Conservation (phyloP, 139 green algal species). For the Chlamydomonas sp. region DNA sequence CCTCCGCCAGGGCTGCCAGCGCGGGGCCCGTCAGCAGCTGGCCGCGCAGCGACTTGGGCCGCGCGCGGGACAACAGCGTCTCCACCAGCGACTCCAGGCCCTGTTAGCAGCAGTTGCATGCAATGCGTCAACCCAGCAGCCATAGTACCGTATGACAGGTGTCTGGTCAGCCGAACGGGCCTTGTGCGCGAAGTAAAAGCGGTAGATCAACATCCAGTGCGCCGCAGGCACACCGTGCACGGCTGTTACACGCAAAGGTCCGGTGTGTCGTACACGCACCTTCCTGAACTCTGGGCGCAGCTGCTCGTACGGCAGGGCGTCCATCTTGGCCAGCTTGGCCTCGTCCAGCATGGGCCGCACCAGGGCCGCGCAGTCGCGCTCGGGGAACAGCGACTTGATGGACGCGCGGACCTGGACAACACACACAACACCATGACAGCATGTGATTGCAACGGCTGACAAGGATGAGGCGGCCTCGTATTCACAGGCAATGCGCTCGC, state of each 20-base stretch:
- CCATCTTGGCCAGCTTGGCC: conserved; percentile 77
- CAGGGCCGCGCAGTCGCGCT: conserved; percentile 90
- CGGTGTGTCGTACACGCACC: conserved; percentile 27
- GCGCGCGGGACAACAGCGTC: conserved; percentile 59
- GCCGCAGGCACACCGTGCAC: too few species aligned
- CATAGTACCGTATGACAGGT: too few species aligned
- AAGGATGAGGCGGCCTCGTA: too few species aligned
- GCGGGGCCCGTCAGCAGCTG: conserved; percentile 68
- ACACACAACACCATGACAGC: too few species aligned
- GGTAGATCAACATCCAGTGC: too few species aligned
- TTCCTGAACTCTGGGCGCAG: conserved; percentile 88
- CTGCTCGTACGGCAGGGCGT: conserved; percentile 59
- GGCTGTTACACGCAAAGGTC: too few species aligned
- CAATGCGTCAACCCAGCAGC: neutral
- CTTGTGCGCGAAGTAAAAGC: too few species aligned
- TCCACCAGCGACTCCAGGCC: conserved; percentile 82
- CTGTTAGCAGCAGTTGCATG: conserved; percentile 14
- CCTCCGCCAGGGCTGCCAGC: conserved; percentile 44
- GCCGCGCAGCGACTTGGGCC: conserved; percentile 71
- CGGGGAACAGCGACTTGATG: conserved; percentile 93
- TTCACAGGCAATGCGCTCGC: too few species aligned
- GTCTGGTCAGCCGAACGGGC: too few species aligned
- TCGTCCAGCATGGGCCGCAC: conserved; percentile 91
- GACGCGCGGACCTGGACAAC: conserved; percentile 75
- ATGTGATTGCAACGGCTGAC: too few species aligned